These are phyloP conservation scores for Areca catechu DNA, from an alignment of 176 grass and related monocot species.

Conservation along the genomic window DNA sequence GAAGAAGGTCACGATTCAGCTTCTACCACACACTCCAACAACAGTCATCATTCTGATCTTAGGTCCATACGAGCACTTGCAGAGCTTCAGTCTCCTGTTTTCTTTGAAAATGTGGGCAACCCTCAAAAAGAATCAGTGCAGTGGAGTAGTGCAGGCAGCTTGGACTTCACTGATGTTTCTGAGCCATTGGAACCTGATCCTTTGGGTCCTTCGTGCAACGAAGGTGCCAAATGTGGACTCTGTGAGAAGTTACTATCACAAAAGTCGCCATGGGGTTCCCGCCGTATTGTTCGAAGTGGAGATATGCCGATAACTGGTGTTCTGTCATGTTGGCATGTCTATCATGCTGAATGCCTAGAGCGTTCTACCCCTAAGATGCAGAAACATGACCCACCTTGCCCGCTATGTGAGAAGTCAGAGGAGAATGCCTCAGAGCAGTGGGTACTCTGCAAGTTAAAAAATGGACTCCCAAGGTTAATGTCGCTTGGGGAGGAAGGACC, in stretches of 20 bases:
- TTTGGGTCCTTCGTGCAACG: slow-evolving; percentile 15
- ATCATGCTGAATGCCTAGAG: slow-evolving; percentile 78
- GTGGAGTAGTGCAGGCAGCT: slow-evolving; percentile 46
- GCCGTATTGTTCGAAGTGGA: slow-evolving; percentile 52
- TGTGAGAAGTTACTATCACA: slow-evolving; percentile 54
- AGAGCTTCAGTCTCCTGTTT: slow-evolving; percentile 25
- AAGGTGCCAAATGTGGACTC: slow-evolving; percentile 42
- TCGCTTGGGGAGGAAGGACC: slow-evolving; percentile 48
- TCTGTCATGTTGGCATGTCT: slow-evolving; percentile 74
- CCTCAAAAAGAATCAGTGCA: slow-evolving; percentile 27
- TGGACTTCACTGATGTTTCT: slow-evolving; percentile 43
- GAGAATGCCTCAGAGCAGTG: slow-evolving; percentile 47
- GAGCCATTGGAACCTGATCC: slow-evolving; percentile 29
- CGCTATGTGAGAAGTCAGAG: slow-evolving; percentile 45
- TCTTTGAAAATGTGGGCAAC: slow-evolving; percentile 17
- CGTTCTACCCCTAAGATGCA: slow-evolving; percentile 44
- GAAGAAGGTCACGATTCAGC: slow-evolving; percentile 21
- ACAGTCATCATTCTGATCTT: slow-evolving; percentile 17
- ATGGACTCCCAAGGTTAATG: slow-evolving; percentile 52
- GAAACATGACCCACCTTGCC: slow-evolving; percentile 63
- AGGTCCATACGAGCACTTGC: slow-evolving; percentile 12
- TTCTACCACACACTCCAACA: slow-evolving; percentile 19
- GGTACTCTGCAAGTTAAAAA: slow-evolving; percentile 59
- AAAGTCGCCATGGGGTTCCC: slow-evolving; percentile 58
- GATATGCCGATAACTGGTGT: slow-evolving; percentile 60